These are phyloP conservation scores for Stagonosporopsis chrysanthemi DNA, from an alignment of 2,329 filamentous ascomycete genomes.

Conservation along the genomic window DNA sequence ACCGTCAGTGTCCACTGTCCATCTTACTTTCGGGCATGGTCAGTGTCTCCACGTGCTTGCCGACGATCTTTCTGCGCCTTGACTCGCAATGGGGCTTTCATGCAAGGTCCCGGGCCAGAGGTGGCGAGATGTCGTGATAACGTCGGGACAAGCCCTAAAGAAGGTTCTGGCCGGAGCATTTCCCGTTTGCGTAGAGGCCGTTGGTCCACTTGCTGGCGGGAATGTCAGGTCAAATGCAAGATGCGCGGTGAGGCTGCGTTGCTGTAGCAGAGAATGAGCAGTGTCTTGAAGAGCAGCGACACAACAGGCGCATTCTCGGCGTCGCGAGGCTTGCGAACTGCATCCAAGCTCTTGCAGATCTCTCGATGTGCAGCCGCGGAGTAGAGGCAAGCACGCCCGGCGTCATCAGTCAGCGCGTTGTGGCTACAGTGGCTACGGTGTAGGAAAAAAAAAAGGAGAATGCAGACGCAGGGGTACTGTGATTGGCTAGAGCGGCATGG, in stretches of 20 bases:
- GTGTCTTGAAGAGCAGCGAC: background rate
- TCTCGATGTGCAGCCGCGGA: conserved; percentile 3
- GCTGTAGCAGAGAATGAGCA: background rate
- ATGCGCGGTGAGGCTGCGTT: conserved; percentile 1
- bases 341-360: conserved; percentile 22
- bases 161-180: conserved; percentile 16
- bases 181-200: conserved; percentile 1
- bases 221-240: conserved; percentile 5
- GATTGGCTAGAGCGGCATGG: conserved; percentile 30
- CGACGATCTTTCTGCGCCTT: conserved; percentile 14
- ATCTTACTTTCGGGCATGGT: conserved; percentile 8
- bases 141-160: conserved; percentile 12
- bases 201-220: conserved; percentile 15
- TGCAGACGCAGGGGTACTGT: conserved; percentile 8
- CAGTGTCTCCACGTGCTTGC: conserved; percentile 22
- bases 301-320: background rate
- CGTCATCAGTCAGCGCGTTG: background rate
- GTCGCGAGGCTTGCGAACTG: conserved; percentile 7
- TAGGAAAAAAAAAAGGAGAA: conserved; percentile 27
- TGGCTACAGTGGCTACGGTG: conserved; percentile 8
- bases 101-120: conserved; percentile 12
- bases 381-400: background rate
- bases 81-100: conserved; percentile 12
- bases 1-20: background rate
- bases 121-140: conserved; percentile 20